Evolutionary conservation across 2,329 filamentous ascomycete genomes (phyloP).

Genomic region (Colletotrichum cuscutae): DNA sequence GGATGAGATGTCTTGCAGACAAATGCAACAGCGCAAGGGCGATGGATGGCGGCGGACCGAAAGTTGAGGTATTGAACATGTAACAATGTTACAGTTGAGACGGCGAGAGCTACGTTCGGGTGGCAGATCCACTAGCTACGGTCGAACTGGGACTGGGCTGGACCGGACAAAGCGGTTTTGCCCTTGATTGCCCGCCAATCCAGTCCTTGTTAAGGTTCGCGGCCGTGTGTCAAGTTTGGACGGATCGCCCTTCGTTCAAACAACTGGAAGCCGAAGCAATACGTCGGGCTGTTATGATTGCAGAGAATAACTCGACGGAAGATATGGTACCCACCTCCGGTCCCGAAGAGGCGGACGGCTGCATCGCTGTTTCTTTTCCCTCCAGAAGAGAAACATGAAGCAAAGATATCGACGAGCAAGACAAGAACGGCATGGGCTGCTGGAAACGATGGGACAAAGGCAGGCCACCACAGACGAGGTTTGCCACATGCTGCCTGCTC

Average conservation of each 20-base stretch:
- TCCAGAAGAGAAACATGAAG: slow-evolving; percentile 16
- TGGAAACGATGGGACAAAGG: slow-evolving; percentile 33
- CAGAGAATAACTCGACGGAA: neutral
- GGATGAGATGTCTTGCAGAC: slow-evolving; percentile 9
- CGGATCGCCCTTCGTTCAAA: slow-evolving; percentile 31
- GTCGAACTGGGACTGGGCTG: slow-evolving; percentile 29
- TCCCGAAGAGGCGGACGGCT: neutral
- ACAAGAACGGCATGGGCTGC: neutral
- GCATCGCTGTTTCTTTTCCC: slow-evolving; percentile 19
- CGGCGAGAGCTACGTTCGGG: slow-evolving; percentile 34
- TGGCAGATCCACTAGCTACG: slow-evolving; percentile 34
- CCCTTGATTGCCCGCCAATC: neutral
- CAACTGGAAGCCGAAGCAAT: slow-evolving; percentile 24
- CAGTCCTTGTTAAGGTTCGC: slow-evolving; percentile 27
- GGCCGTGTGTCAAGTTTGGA: slow-evolving; percentile 35
- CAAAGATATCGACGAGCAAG: slow-evolving; percentile 12
- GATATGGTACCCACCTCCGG: neutral
- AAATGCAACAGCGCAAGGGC: slow-evolving; percentile 10
- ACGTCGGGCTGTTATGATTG: neutral
- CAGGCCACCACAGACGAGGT: neutral
- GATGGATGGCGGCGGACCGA: slow-evolving; percentile 19
- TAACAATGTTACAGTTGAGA: slow-evolving; percentile 33
- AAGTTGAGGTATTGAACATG: slow-evolving; percentile 19
- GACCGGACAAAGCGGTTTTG: slow-evolving; percentile 28
- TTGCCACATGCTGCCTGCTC: slow-evolving; percentile 23